Base-by-base conservation (phyloP, 163 green algal genomes). In the Scenedesmus sp. region DNA sequence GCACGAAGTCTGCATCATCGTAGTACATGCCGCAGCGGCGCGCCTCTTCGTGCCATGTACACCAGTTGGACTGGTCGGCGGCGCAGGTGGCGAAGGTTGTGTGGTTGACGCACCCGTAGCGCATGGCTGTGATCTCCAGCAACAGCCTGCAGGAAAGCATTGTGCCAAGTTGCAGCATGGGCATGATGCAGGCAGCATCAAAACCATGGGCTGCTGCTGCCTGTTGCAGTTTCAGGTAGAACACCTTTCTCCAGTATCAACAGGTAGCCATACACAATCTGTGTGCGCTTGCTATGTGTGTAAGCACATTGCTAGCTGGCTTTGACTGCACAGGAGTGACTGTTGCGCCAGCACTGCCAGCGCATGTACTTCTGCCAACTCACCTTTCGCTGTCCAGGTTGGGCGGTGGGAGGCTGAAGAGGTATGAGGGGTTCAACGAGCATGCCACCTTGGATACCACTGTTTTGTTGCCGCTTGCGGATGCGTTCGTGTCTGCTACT, bases 61-160 rank as follows among this genome's bases (percentile, higher is more conserved):
- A 91, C 88, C 88, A 91, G 88, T 91, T 87, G 6, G 34, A 23
- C 20, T 86, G 74, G 87, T 91, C 87, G 4, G 34, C 76, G 12
- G 88, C 60, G 59, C 88, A 91, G 15, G 15, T 23, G 6, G n/a
- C 23, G 20, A 88, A 81, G 26, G 59, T 52, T 18, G 56, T 87
- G 73, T 87, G 55, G 76, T 87, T 91, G 56, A 81, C 8, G 77
- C 88, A 91, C n/a, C 20, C 73, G 52, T 91, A 91, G n/a, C 88
- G 88, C 88, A 91, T 91, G 67, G 88, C 88, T 15, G 88, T 91
- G 7, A 91, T 77, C 59, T 91, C 26, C 60, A 91, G 59, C 88
- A 91, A 26, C 77, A 87, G 60, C 88, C 88, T 91, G 88, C 73
- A 86, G 55, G 20, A 73, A 15, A 56, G 34, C 82, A 87, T 46